Evolutionary conservation across 2,329 filamentous ascomycete species (phyloP).

Genomic region (Pleoardoris graminearum): DNA sequence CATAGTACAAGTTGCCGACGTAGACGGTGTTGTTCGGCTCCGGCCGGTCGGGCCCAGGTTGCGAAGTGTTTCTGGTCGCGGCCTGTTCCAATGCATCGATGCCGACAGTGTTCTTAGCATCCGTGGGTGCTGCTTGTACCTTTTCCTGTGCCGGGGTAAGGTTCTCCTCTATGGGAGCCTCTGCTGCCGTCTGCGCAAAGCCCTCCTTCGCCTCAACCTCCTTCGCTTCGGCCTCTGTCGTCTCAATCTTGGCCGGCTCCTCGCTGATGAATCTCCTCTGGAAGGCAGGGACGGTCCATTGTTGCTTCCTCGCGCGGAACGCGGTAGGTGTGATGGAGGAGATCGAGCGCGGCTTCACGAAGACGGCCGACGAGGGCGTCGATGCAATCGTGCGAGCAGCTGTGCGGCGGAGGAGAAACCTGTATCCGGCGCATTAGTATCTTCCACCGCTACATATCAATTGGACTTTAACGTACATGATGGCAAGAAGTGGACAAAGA

Average conservation of each 20-base stretch:
- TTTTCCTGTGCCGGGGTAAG: constrained; percentile 32
- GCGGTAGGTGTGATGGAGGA: constrained; percentile 37
- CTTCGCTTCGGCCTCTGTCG: constrained; percentile 33
- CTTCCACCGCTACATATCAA: neutral
- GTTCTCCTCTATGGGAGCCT: constrained; percentile 41
- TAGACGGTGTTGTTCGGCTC: constrained; percentile 56
- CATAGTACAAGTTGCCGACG: constrained; percentile 71
- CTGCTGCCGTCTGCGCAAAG: constrained; percentile 42
- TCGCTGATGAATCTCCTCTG: constrained; percentile 57
- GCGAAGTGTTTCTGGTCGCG: neutral
- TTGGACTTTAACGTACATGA: constrained; percentile 20
- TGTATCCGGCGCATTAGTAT: constrained; percentile 36
- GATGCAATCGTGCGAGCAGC: constrained; percentile 59
- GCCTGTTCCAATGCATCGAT: constrained; percentile 29
- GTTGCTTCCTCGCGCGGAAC: constrained; percentile 42
- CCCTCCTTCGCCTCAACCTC: constrained; percentile 31
- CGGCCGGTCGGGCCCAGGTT: constrained; percentile 11
- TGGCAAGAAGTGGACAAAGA: constrained; percentile 1
- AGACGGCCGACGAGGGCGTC: constrained; percentile 49
- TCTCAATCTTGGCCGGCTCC: constrained; percentile 46
- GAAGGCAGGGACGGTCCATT: constrained; percentile 45
- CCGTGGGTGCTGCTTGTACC: constrained; percentile 28
- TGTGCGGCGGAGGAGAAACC: constrained; percentile 62
- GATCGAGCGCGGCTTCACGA: constrained; percentile 47
- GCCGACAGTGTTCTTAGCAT: constrained; percentile 33